Base-by-base conservation (phyloP, 1,284 basidiomycete species). In the Cutaneotrichosporon sp. region DNA sequence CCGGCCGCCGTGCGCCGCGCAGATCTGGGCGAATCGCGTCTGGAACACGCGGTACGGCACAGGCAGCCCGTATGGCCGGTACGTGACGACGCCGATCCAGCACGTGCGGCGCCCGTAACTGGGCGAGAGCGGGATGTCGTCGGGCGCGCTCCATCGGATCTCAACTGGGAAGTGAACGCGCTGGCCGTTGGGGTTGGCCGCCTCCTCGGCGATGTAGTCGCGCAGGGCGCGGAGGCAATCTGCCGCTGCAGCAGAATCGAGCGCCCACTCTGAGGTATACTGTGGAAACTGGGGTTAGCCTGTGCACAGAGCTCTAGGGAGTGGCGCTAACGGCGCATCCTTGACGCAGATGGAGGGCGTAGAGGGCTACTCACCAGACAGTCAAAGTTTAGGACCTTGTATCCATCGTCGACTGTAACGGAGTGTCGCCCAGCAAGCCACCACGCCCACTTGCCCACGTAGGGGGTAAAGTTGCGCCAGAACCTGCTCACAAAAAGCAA, bases 11-110 rank as follows among this genome's bases (percentile, higher is more conserved):
- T 94, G 86, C 46, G 84, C 83, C 38, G 84, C 79, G 70, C 96
- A 79, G 70, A 97, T 89, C 18, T 81, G 74, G 75, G 96, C 92
- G 77, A 95, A 99, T 34, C 84, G 85, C 57, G 83, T 81, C 79
- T 98, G 97, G 64, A 95, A 84, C 63, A 84, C 82, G 65, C 88
- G 87, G 82, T 97, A 98, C 32, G 91, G 89, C n/a, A 95, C 89
- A 40, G 89, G 87, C 61, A 89, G 84, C 32, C 90, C 90, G 78
- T 96, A 99, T 1, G 96, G 96, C 70, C 95, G 91, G 83, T 89
- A 99, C 74, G 95, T 91, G 22, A 98, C 87, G 59, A 98, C 86
- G n/a, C 97, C 96, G 66, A 99, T 92, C 89, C 93, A 99, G 73
- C 89, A 91, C 16, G 90, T 95, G 76, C 83, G 84, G 64, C 88